phyloP scores from a whole-genome alignment of 805 yeast species.

The Wickerhamiella azymoides region DNA sequence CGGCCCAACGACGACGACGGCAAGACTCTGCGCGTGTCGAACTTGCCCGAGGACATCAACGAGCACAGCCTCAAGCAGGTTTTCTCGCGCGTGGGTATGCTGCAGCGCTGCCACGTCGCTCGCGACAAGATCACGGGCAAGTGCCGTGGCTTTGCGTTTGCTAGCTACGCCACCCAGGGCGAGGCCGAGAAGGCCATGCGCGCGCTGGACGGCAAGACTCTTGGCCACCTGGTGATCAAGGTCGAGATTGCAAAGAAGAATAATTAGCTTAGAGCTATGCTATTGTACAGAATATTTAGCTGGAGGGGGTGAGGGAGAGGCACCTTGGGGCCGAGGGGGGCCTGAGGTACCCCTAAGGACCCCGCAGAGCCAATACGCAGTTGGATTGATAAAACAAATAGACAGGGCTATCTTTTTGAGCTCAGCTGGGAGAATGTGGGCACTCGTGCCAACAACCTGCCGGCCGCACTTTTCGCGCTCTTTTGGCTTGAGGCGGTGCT shows the following conservation, averaged over 20 bases:
- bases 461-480: constrained; percentile 1
- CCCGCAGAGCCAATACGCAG: too few species aligned
- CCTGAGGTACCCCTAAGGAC: too few species aligned
- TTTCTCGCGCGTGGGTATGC: constrained; percentile 51
- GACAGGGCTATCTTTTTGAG: background rate
- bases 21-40: constrained; percentile 78
- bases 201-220: constrained; percentile 75
- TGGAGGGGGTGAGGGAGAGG: too few species aligned
- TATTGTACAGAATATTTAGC: too few species aligned
- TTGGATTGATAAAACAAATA: too few species aligned
- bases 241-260: constrained; percentile 28
- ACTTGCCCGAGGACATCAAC: constrained; percentile 71
- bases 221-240: constrained; percentile 66
- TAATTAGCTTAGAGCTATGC: background rate
- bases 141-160: constrained; percentile 92
- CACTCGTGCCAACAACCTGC: constrained; percentile 1
- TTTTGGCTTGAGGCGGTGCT: constrained; percentile 3
- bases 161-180: constrained; percentile 45
- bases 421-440: constrained; percentile 1
- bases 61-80: constrained; percentile 67
- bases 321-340: too few species aligned
- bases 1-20: constrained; percentile 42
- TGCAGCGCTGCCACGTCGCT: constrained; percentile 67
- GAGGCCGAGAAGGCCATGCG: constrained; percentile 70
- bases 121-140: constrained; percentile 87